Evolutionary conservation across 345 rosid genomes (phyloP), one percentile per base, ranked within the genome.

Genomic region (Salix dunnii): DNA sequence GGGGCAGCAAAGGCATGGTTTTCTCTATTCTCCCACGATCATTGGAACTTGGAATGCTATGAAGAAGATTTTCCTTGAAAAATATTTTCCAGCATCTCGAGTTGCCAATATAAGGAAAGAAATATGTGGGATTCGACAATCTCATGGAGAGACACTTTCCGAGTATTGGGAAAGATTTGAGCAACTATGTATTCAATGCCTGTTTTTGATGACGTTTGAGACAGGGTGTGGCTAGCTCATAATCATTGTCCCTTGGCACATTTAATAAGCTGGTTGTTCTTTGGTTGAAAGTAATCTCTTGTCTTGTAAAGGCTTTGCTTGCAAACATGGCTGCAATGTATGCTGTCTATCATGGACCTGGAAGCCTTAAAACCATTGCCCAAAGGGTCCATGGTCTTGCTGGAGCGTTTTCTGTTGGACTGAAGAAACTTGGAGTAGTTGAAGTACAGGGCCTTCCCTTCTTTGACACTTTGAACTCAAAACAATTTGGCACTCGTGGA

Each of bases 241-340:
- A 65, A 42, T 48, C 42, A 60, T 71, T 66, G 18, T 35, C 49
- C 68, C 62, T 70, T 76, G 12, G 38, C 55, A 49, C 64, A 21
- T 28, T 9, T 17, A 31, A 70, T 48, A 75, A n/a, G 49, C 73
- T 55, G 7, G 36, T 68, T 75, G 82, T 70, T 31, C 62, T 42
- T 36, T 72, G 67, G 36, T 69, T 78, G 82, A 81, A 76, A 28
- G 6, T 8, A 14, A 62, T 71, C 58, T 76, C 60, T 74, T 83
- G 73, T 71, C 71, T 68, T 71, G 53, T 84, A 63, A 76, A 96
- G 99, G 98, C 99, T 21, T 83, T 96, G 77, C 98, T 96, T 70
- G 99, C 99, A 72, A 96, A 96, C 82, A 96, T 96, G 99, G 91
- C 99, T 83, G 96, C 94, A 9, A 96, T 96, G 99, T 96, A 81